Evolutionary conservation across 805 yeast species (phyloP), one percentile per base, ranked within the genome.

Genomic region (Saccharomycopsis sp.): DNA sequence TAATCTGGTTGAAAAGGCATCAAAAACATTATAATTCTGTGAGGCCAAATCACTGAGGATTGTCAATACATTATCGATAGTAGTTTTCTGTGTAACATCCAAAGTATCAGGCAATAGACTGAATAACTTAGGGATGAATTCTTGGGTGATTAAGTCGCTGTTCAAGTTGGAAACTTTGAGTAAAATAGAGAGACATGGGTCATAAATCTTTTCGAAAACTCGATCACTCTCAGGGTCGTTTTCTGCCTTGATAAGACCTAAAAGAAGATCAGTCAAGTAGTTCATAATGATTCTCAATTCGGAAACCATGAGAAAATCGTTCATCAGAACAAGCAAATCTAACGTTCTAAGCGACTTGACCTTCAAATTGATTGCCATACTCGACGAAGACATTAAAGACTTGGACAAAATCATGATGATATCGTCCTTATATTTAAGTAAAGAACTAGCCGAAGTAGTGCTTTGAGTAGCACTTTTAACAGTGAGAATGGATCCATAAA

Each of bases 371-470:
- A 84, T 84, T 65, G 89, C 97, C 34, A 81, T 72, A 38, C 77
- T 78, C 0, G 96, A 83, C 0, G 88, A 78, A 0, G 86, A 78
- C 67, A 86, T 80, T 54, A 92, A 74, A 3, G 89, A 78, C 66
- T 82, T 85, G n/a, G 91, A 83, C 63, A 89, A 69, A 50, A 86
- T 73, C 56, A 84, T 81, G 34, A 91, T 71, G 15, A 92, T 73
- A 47, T 83, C 83, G 65, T 91, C 96, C 62, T 87, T 84, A 68
- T 73, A 80, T 5, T 68, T 64, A 15, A 70, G 64, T 55, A 88
- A 68, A 7, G 75, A 70, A 61, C 77, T 79, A 3, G 64, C 62
- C 8, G 66, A 56, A 1, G 63, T 35, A 14, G 20, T 25, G 38
- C 53, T 22, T 8, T 34, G 19, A 14, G 5, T 42, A 17, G 29